phyloP scores from a whole-genome alignment of 164 flowering plant genomes.

The Akebia trifoliata region DNA sequence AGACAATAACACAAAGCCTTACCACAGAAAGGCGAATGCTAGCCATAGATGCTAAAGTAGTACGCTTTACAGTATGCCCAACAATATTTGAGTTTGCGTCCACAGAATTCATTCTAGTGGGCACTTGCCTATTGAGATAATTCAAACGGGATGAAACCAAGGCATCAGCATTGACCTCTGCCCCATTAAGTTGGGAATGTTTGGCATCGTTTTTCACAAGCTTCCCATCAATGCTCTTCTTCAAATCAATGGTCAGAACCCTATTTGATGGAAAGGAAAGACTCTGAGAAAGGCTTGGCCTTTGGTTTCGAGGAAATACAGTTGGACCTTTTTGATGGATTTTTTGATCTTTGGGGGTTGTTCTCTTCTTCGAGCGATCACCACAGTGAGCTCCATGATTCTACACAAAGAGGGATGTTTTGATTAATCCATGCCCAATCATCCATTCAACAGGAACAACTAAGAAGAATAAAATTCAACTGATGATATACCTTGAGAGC shows the following conservation, averaged over 20 bases:
- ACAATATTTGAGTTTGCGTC: constrained; percentile 18
- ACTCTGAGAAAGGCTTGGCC: constrained; percentile 48
- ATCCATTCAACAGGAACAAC: constrained; percentile 8
- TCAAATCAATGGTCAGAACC: constrained; percentile 30
- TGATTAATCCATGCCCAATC: background rate
- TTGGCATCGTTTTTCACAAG: constrained; percentile 31
- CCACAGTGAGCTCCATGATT: constrained; percentile 19
- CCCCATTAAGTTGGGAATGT: constrained; percentile 25
- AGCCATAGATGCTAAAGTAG: constrained; percentile 29
- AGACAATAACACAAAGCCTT: constrained; percentile 9
- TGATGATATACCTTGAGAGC: constrained; percentile 38
- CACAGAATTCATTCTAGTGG: constrained; percentile 31
- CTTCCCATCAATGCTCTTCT: constrained; percentile 48
- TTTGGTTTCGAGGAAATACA: constrained; percentile 29
- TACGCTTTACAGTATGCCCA: constrained; percentile 17
- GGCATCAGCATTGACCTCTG: constrained; percentile 23
- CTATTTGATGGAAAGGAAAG: constrained; percentile 58
- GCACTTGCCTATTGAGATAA: constrained; percentile 24
- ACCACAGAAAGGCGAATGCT: constrained; percentile 34
- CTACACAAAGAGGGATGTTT: constrained; percentile 21
- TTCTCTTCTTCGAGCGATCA: constrained; percentile 29
- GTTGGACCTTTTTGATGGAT: constrained; percentile 26
- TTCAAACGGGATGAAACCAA: constrained; percentile 17
- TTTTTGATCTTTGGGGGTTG: constrained; percentile 29
- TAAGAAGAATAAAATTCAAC: background rate